Evolutionary conservation across 306 rosid species (phyloP), one percentile per base, ranked within the genome.

Genomic region (Quercus agrifolia): DNA sequence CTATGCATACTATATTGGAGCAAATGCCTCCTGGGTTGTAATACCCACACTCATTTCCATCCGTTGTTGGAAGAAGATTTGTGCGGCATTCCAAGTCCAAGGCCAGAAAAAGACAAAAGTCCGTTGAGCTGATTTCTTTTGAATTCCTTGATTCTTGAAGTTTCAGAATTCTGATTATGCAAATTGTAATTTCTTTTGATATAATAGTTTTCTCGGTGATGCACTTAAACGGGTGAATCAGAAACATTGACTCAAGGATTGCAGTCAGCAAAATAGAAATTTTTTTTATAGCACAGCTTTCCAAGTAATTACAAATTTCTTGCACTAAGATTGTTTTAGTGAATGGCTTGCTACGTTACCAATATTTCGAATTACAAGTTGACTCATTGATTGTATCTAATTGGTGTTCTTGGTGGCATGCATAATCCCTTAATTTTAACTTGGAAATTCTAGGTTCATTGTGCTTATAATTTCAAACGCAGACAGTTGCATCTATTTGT

Each of bases 41-140:
- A 87, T 95, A 61, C 96, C 99, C 3, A 81, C 87, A 0, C 84
- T 96, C 74, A 90, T 96, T 28, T 31, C 84, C 78, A 77, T 78
- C 56, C 94, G 89, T 54, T 91, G 94, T 81, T 96, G 99, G 99
- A 91, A 56, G 79, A 93, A 90, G 54, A 93, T 90, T 66, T 84
- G 92, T 70, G 81, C 83, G 1, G 91, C 96, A 18, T 33, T 84
- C 63, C 81, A n/a, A 73, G 75, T 25, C 78, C 90, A 89, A 80
- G 84, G 79, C 80, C 97, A 86, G 86, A 89, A 81, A 82, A 93
- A 88, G 87, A 19, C 86, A 38, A 95, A 93, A 91, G 75, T 51
- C 79, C 92, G 86, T 79, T 96, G 84, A 95, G 77, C 77, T 11
- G 66, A 64, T 58, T 17, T 78, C 59, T 10, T 5, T 4, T 8